These are phyloP conservation scores for Aspergillus panamensis DNA, from an alignment of 495 filamentous ascomycete genomes.

Conservation along the genomic window DNA sequence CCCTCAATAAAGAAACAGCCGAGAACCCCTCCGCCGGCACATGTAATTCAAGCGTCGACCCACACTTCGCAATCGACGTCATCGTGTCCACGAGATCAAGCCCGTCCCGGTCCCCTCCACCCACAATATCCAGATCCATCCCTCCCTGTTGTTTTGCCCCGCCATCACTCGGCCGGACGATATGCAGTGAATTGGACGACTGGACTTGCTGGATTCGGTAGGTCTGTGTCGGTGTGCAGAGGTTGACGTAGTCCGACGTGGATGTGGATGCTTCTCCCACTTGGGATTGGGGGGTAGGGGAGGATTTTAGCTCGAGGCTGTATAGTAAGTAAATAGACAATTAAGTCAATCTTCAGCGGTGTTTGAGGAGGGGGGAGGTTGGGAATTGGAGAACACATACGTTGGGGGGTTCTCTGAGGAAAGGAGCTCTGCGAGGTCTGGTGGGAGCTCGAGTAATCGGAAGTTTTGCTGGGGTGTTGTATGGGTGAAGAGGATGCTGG, in stretches of 20 bases:
- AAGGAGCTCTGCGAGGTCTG: constrained; percentile 65
- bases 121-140: constrained; percentile 6
- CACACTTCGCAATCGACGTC: constrained; percentile 63
- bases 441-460: constrained; percentile 76
- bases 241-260: constrained; percentile 55
- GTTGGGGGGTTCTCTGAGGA: constrained; percentile 55
- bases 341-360: neutral
- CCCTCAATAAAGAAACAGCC: constrained; percentile 32
- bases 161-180: constrained; percentile 55
- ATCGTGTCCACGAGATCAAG: constrained; percentile 44
- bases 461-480: constrained; percentile 58
- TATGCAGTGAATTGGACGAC: constrained; percentile 80
- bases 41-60: constrained; percentile 68
- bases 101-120: constrained; percentile 17
- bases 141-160: constrained; percentile 26
- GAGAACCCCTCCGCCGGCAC: constrained; percentile 33
- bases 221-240: constrained; percentile 66
- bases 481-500: constrained; percentile 61
- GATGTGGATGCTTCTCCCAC: constrained; percentile 19
- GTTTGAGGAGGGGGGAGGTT: too few relatives aligned
- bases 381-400: constrained; percentile 40
- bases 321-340: neutral
- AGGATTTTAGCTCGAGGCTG: constrained; percentile 66
- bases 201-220: constrained; percentile 86
- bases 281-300: neutral